Percentiles rank a stretch among this genome's conserved stretches.
Evolutionary conservation across 768 basidiomycete genomes (phyloP).

Genomic region (Pisolithus orientalis): DNA sequence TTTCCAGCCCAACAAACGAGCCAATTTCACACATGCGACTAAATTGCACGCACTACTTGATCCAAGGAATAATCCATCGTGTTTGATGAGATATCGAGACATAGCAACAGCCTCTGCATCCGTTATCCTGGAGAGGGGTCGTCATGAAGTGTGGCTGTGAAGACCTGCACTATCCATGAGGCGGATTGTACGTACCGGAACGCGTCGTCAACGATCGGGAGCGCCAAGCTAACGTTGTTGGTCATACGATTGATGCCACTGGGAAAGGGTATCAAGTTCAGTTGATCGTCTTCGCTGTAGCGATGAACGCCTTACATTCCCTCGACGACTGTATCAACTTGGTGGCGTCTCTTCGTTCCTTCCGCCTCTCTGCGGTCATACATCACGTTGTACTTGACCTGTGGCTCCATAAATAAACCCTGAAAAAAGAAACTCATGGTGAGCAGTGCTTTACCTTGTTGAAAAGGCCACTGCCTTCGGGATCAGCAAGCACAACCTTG

Average conservation of each 20-base stretch:
- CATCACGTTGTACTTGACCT: slow-evolving; percentile 93
- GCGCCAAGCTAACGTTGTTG: slow-evolving; percentile 79
- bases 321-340: slow-evolving; percentile 95
- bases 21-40: slow-evolving; percentile 82
- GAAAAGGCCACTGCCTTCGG: slow-evolving; percentile 90
- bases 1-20: slow-evolving; percentile 61
- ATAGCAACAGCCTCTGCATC: slow-evolving; percentile 94
- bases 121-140: slow-evolving; percentile 54
- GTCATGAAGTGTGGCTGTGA: too few species aligned
- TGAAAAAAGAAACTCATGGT: background rate
- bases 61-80: slow-evolving; percentile 92
- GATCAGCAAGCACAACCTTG: slow-evolving; percentile 76
- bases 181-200: slow-evolving; percentile 50
- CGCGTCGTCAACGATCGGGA: slow-evolving; percentile 84
- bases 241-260: slow-evolving; percentile 94
- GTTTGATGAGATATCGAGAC: slow-evolving; percentile 85
- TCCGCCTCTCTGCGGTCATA: slow-evolving; percentile 90
- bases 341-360: slow-evolving; percentile 87
- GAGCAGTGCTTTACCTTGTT: slow-evolving; percentile 59
- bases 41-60: slow-evolving; percentile 96
- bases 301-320: slow-evolving; percentile 54
- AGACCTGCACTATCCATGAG: background rate
- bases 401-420: background rate
- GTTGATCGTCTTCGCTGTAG: background rate
- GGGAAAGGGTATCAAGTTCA: background rate